Evolutionary conservation across 176 grass and related monocot species (phyloP).

Genomic region (Oryza rufipogon): DNA sequence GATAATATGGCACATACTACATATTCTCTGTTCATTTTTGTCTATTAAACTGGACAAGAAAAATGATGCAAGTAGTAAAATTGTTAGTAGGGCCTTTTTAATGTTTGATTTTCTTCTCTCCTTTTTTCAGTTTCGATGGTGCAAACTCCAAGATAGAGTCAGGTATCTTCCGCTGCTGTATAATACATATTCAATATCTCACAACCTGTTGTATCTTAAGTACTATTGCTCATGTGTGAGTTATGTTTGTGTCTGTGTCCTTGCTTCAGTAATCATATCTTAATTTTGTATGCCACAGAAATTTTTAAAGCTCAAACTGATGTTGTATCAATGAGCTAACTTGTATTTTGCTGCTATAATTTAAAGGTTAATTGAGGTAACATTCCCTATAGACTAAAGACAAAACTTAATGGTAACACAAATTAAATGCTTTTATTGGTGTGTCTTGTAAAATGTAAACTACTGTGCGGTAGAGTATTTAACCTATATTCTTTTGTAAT

Average conservation of each 20-base stretch:
- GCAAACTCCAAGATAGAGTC: constrained; percentile 69
- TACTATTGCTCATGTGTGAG: not conserved
- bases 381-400: not conserved
- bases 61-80: not conserved
- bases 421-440: not conserved
- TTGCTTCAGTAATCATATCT: not conserved
- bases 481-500: not conserved
- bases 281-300: not conserved
- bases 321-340: not conserved
- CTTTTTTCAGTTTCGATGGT: constrained; percentile 56
- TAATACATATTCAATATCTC: constrained; percentile 14
- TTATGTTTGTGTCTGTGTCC: constrained; percentile 5
- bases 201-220: not conserved
- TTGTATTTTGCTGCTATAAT: constrained; percentile 7
- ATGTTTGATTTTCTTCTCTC: constrained; percentile 8
- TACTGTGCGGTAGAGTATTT: not conserved
- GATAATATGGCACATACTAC: not conserved
- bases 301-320: not conserved
- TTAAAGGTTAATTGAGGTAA: not conserved
- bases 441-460: constrained; percentile 6
- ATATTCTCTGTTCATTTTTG: not conserved
- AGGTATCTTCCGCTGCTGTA: constrained; percentile 47
- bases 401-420: not conserved
- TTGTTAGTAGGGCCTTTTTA: constrained; percentile 8
- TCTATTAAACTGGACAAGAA: not conserved